These are phyloP conservation scores for Sparassis latifolia DNA, from an alignment of 1,284 basidiomycete genomes.

Conservation along the genomic window DNA sequence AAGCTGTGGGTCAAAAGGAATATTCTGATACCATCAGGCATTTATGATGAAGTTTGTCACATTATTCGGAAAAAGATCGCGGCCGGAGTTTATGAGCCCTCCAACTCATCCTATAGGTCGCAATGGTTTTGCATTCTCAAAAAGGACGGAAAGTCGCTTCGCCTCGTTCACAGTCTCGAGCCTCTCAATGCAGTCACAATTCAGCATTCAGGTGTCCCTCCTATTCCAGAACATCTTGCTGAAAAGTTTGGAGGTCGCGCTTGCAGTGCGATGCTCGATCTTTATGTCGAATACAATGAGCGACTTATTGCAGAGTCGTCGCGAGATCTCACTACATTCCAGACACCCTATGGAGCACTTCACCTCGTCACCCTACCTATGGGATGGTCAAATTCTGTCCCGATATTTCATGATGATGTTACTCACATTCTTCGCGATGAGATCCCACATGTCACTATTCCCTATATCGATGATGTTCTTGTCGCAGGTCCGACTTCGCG, in stretches of 20 bases:
- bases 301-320: slow-evolving; percentile 16
- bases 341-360: slow-evolving; percentile 13
- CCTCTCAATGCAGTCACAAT: slow-evolving; percentile 27
- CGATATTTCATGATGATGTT: slow-evolving; percentile 28
- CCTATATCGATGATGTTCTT: slow-evolving; percentile 3
- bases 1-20: slow-evolving; percentile 30
- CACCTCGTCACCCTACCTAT: slow-evolving; percentile 24
- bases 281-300: slow-evolving; percentile 18
- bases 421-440: slow-evolving; percentile 28
- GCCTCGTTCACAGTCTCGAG: slow-evolving; percentile 26
- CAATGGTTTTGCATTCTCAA: slow-evolving; percentile 34
- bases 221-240: slow-evolving; percentile 24
- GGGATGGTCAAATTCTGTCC: slow-evolving; percentile 33
- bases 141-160: slow-evolving; percentile 28
- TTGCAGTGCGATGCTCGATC: slow-evolving; percentile 20
- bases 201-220: slow-evolving; percentile 19
- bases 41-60: slow-evolving; percentile 26
- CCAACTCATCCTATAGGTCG: slow-evolving; percentile 31
- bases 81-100: slow-evolving; percentile 30
- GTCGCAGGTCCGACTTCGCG: slow-evolving; percentile 6
- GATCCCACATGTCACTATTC: slow-evolving; percentile 15
- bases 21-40: slow-evolving; percentile 33
- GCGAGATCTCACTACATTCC: slow-evolving; percentile 18
- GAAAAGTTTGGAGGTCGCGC: slow-evolving; percentile 14
- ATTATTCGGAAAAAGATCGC: slow-evolving; percentile 26